These are phyloP conservation scores for Aureobasidium sp. DNA, from an alignment of 2,329 filamentous ascomycete species.

Conservation along the genomic window DNA sequence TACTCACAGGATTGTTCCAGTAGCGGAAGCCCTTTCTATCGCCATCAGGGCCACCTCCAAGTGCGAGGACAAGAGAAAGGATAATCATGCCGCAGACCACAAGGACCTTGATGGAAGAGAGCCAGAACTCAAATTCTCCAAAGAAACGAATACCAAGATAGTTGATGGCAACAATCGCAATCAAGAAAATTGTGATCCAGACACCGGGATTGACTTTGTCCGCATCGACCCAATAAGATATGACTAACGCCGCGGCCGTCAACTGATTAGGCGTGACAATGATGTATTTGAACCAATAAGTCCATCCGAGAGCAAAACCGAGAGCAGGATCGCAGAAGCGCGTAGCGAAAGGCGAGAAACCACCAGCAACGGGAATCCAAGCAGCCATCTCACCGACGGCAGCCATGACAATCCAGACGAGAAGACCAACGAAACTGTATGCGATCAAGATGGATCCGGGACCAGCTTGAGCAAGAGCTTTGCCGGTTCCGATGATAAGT, in stretches of 20 bases:
- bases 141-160: conserved; percentile 60
- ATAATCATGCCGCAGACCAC: conserved; percentile 42
- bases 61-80: conserved; percentile 37
- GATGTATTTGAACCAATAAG: conserved; percentile 67
- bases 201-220: conserved; percentile 68
- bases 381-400: conserved; percentile 78
- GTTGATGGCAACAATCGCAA: conserved; percentile 39
- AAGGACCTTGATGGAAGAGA: conserved; percentile 41
- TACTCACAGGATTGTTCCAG: conserved; percentile 33
- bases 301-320: conserved; percentile 68
- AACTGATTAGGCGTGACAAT: conserved; percentile 81
- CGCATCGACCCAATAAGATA: conserved; percentile 66
- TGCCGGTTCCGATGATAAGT: conserved; percentile 60
- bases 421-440: conserved; percentile 60
- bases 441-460: conserved; percentile 66
- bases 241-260: conserved; percentile 70
- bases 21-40: conserved; percentile 39
- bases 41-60: conserved; percentile 37
- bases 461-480: conserved; percentile 43
- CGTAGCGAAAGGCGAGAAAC: conserved; percentile 74
- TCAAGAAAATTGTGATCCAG: conserved; percentile 58
- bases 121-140: conserved; percentile 45
- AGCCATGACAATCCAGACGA: conserved; percentile 78
- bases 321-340: conserved; percentile 75
- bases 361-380: conserved; percentile 69